Percentiles rank a stretch among this genome's conserved stretches.
These are phyloP conservation scores for Rhizopus sp. DNA, from an alignment of 371 early-diverging fungal genomes.

Conservation along the genomic window DNA sequence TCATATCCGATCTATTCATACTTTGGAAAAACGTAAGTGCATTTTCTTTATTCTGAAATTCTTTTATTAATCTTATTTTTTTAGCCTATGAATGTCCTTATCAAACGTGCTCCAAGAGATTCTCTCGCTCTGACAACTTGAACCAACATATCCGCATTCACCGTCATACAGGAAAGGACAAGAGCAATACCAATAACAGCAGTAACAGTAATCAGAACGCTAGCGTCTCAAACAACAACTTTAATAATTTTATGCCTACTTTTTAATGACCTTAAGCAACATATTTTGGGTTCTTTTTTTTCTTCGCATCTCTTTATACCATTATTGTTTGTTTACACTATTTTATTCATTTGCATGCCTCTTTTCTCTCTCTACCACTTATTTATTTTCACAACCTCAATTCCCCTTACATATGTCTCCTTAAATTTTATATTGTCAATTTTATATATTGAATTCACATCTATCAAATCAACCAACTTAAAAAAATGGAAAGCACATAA, in stretches of 20 bases:
- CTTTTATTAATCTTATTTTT: neutral
- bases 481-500: too few species aligned
- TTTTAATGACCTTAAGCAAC: constrained; percentile 13
- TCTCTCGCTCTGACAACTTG: constrained; percentile 85
- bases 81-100: constrained; percentile 67
- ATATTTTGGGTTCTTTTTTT: neutral
- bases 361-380: neutral
- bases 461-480: too few species aligned
- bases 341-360: constrained; percentile 11
- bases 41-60: too few species aligned
- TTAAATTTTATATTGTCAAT: too few species aligned
- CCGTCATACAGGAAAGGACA: constrained; percentile 48
- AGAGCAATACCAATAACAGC: constrained; percentile 15
- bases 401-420: neutral
- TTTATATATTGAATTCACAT: too few species aligned
- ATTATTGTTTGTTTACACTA: neutral
- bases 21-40: constrained; percentile 56
- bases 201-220: neutral
- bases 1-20: constrained; percentile 70
- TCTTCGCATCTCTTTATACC: neutral
- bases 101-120: constrained; percentile 76
- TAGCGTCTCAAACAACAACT: constrained; percentile 3
- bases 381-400: neutral
- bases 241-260: constrained; percentile 26
- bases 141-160: constrained; percentile 73